phyloP scores from a whole-genome alignment of 495 filamentous ascomycete genomes.

The Talaromyces proteolyticus region DNA sequence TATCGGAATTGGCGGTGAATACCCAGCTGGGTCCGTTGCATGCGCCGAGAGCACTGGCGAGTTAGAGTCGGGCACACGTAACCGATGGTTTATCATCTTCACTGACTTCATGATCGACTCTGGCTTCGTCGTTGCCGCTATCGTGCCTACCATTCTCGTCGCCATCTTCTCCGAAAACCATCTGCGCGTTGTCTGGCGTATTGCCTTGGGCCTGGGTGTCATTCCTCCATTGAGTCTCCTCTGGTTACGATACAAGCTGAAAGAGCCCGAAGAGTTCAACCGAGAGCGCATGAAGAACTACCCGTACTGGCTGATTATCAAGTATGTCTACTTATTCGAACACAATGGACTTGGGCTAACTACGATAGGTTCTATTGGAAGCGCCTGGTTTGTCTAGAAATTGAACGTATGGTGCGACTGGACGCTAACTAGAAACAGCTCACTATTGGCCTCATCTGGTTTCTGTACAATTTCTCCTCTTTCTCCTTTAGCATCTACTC shows the following conservation, averaged over 20 bases:
- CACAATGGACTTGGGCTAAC: not conserved
- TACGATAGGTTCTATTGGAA: constrained; percentile 43
- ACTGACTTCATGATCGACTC: constrained; percentile 86
- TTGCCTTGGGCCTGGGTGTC: constrained; percentile 70
- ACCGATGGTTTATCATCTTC: constrained; percentile 89
- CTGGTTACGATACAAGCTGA: constrained; percentile 65
- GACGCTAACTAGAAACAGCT: constrained; percentile 57
- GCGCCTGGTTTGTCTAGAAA: constrained; percentile 28
- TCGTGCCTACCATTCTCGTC: constrained; percentile 69
- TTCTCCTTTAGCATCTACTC: constrained; percentile 82
- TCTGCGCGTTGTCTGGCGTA: constrained; percentile 68
- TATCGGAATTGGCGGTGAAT: constrained; percentile 66
- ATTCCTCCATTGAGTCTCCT: constrained; percentile 73
- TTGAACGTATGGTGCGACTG: constrained; percentile 6
- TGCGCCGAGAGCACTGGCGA: constrained; percentile 81
- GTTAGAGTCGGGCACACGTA: constrained; percentile 70
- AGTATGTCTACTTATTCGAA: constrained; percentile 21
- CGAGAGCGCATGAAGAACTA: constrained; percentile 49
- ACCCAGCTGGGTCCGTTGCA: constrained; percentile 82
- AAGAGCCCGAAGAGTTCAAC: constrained; percentile 81
- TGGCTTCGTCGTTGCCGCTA: constrained; percentile 68
- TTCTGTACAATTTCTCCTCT: constrained; percentile 80
- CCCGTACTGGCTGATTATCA: constrained; percentile 43
- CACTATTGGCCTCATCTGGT: constrained; percentile 80
- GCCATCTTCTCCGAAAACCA: constrained; percentile 64